phyloP scores from a whole-genome alignment of 2,329 filamentous ascomycete genomes.

The Aspergillus oerlinghausenensis region DNA sequence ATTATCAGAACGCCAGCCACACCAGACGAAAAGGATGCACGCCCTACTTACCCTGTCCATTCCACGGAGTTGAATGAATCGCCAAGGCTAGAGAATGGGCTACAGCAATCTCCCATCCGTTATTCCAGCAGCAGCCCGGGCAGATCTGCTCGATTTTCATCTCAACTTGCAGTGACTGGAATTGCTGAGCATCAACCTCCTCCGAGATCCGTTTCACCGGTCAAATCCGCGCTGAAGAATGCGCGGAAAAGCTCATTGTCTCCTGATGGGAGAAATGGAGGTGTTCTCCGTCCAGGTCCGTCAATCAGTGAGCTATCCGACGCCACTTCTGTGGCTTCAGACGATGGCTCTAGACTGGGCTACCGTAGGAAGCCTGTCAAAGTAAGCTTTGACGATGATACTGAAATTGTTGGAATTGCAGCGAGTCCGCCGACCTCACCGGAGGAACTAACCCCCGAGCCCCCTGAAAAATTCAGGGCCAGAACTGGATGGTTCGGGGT shows the following conservation, averaged over 20 bases:
- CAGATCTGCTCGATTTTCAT: slow-evolving; percentile 55
- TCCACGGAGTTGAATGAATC: slow-evolving; percentile 18
- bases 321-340: slow-evolving; percentile 47
- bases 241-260: slow-evolving; percentile 43
- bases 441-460: slow-evolving; percentile 35
- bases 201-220: slow-evolving; percentile 56
- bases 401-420: slow-evolving; percentile 45
- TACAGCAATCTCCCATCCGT: slow-evolving; percentile 21
- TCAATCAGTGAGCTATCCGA: slow-evolving; percentile 54
- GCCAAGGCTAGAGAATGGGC: slow-evolving; percentile 9
- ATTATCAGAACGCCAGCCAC: slow-evolving; percentile 9
- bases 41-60: slow-evolving; percentile 14
- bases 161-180: slow-evolving; percentile 46
- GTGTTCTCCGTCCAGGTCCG: slow-evolving; percentile 21
- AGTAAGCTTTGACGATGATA: slow-evolving; percentile 66
- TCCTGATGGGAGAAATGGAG: slow-evolving; percentile 26
- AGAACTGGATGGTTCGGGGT: slow-evolving; percentile 35
- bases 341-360: slow-evolving; percentile 36
- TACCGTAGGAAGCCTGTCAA: slow-evolving; percentile 52
- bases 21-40: slow-evolving; percentile 6
- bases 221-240: slow-evolving; percentile 58
- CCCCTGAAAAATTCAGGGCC: slow-evolving; percentile 27
- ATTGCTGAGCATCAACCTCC: slow-evolving; percentile 52
- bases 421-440: slow-evolving; percentile 40
- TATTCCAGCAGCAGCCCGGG: slow-evolving; percentile 48